Conservation (phyloP, 2,329 filamentous ascomycete species). For the Nemania diffusa region DNA sequence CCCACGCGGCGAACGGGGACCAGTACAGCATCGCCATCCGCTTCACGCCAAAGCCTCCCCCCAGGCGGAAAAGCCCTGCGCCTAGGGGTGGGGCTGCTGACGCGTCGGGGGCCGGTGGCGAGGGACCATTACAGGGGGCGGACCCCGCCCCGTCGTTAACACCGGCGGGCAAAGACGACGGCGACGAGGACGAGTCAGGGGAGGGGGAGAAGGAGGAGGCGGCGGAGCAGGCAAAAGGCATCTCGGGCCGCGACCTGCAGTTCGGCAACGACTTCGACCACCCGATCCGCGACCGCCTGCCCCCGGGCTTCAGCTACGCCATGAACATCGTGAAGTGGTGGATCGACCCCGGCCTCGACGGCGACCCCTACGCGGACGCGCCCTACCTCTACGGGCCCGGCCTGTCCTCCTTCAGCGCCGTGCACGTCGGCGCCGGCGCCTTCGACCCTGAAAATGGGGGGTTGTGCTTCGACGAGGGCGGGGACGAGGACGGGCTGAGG, state of each 20-base stretch:
- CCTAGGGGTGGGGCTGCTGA: neutral
- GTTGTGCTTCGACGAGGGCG: conserved; percentile 73
- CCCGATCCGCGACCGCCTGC: conserved; percentile 85
- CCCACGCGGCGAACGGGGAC: conserved; percentile 74
- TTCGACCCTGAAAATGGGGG: conserved; percentile 61
- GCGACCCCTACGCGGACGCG: conserved; percentile 86
- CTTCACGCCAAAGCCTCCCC: conserved; percentile 73
- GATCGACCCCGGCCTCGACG: conserved; percentile 90
- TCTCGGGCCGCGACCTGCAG: conserved; percentile 78
- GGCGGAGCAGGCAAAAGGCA: conserved; percentile 51
- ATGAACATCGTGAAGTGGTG: conserved; percentile 88
- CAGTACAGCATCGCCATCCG: conserved; percentile 86
- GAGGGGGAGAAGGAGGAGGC: neutral
- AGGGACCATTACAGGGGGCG: no score
- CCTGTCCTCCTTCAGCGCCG: conserved; percentile 80
- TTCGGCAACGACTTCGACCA: conserved; percentile 97
- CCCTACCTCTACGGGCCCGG: conserved; percentile 89
- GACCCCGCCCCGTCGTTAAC: no score
- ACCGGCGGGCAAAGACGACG: neutral
- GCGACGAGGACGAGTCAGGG: neutral
- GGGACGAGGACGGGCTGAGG: conserved; percentile 64
- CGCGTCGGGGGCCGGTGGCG: neutral
- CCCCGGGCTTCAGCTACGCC: conserved; percentile 85
- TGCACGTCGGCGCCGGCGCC: conserved; percentile 71
- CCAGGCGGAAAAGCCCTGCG: conserved; percentile 14